Percentiles rank a stretch among this genome's conserved stretches.
Conservation (phyloP, 2,329 filamentous ascomycete species). For the Lizonia empirigonia region DNA sequence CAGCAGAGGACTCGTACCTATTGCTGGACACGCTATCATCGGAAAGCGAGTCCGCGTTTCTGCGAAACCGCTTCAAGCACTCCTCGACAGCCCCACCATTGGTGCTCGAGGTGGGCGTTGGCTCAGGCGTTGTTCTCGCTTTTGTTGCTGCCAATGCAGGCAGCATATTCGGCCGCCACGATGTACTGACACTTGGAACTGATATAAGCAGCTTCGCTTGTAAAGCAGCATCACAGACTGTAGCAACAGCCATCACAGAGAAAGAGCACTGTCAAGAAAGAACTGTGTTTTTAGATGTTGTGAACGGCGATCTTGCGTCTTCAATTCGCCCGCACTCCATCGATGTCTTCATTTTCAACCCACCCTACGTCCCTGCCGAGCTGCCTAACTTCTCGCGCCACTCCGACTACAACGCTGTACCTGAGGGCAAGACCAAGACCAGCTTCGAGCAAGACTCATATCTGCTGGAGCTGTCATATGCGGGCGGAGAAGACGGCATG, state of each 20-base stretch:
- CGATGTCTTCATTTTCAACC: slow-evolving; percentile 94
- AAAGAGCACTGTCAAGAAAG: slow-evolving; percentile 22
- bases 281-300: slow-evolving; percentile 65
- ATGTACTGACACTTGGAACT: slow-evolving; percentile 74
- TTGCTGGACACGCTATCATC: slow-evolving; percentile 89
- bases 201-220: slow-evolving; percentile 90
- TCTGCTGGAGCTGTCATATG: slow-evolving; percentile 83
- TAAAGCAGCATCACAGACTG: slow-evolving; percentile 72
- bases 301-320: slow-evolving; percentile 72
- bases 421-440: slow-evolving; percentile 30
- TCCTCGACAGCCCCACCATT: slow-evolving; percentile 53
- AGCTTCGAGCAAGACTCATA: slow-evolving; percentile 80
- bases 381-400: slow-evolving; percentile 63
- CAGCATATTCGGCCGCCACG: slow-evolving; percentile 71
- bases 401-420: slow-evolving; percentile 36
- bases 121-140: slow-evolving; percentile 90
- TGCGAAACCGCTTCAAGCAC: slow-evolving; percentile 65
- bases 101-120: slow-evolving; percentile 84
- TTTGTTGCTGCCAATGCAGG: slow-evolving; percentile 80
- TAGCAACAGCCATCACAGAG: slow-evolving; percentile 56
- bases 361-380: slow-evolving; percentile 90
- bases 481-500: slow-evolving; percentile 90
- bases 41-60: slow-evolving; percentile 68
- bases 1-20: slow-evolving; percentile 93
- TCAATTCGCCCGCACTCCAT: slow-evolving; percentile 65